These are phyloP conservation scores for Sphaerulina vaccinii DNA, from an alignment of 2,329 filamentous ascomycete species.

Conservation along the genomic window DNA sequence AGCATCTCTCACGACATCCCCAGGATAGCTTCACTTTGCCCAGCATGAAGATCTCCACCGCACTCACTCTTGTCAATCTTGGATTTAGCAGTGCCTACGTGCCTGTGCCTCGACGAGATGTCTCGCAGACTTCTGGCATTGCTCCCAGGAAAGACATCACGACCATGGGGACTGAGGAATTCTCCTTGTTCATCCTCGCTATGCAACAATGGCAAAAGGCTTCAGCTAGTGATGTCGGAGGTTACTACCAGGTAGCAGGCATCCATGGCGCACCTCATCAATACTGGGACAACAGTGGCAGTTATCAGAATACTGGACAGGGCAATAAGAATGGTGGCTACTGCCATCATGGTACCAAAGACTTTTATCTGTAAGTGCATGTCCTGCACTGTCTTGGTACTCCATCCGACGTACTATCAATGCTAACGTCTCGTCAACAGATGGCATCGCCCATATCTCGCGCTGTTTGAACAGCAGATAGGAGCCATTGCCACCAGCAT, in stretches of 20 bases:
- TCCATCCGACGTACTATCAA: no score
- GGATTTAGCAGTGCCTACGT: no score
- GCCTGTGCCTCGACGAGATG: constrained; percentile 5
- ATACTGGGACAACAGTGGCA: constrained; percentile 26
- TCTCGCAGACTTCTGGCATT: constrained; percentile 3
- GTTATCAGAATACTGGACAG: constrained; percentile 2
- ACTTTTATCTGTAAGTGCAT: constrained; percentile 6
- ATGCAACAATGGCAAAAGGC: constrained; percentile 19
- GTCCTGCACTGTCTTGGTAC: no score
- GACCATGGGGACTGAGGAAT: constrained; percentile 10
- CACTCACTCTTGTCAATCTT: no score
- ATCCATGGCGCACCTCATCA: constrained; percentile 31
- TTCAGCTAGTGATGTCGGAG: constrained; percentile 8
- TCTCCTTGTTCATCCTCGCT: constrained; percentile 21
- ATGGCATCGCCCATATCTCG: constrained; percentile 32
- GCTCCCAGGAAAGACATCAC: constrained; percentile 11
- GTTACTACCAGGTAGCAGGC: constrained; percentile 27
- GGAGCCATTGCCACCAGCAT: constrained; percentile 22
- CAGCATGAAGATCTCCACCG: no score
- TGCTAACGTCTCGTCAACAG: not conserved
- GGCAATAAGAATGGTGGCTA: constrained; percentile 6
- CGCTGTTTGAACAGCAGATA: constrained; percentile 31
- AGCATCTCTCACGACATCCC: no score
- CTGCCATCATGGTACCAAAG: constrained; percentile 8
- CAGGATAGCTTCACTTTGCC: no score